phyloP scores from a whole-genome alignment of 805 yeast species.

The Komagataella mondaviorum region DNA sequence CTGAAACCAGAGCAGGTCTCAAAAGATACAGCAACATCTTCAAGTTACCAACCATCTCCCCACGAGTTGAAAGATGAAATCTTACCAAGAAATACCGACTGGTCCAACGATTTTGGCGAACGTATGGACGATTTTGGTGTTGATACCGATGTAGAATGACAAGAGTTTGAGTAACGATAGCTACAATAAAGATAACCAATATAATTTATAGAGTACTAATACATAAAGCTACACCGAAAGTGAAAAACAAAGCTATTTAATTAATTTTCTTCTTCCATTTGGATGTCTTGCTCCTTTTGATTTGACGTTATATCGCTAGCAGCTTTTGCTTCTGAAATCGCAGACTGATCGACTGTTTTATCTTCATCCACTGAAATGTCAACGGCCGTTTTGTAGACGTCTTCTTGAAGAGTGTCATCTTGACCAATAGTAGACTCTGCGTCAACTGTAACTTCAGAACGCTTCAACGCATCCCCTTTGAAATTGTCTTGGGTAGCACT shows the following conservation, averaged over 20 bases:
- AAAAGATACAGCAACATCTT: not conserved
- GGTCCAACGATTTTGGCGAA: slow-evolving; percentile 81
- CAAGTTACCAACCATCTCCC: not conserved
- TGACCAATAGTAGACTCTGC: slow-evolving; percentile 5
- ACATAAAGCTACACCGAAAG: not conserved
- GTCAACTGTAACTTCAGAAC: slow-evolving; percentile 3
- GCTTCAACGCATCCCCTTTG: slow-evolving; percentile 1
- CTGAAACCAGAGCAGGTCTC: not conserved
- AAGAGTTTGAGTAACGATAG: not conserved
- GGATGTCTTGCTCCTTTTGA: not conserved
- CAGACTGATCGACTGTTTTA: not conserved
- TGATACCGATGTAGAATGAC: slow-evolving; percentile 22
- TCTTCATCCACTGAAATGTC: not conserved
- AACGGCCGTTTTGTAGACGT: not conserved
- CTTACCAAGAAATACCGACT: slow-evolving; percentile 28
- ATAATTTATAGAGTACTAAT: not conserved
- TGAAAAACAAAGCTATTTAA: not conserved
- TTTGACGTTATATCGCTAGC: not conserved
- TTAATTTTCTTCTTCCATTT: not conserved
- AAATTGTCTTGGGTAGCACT: slow-evolving; percentile 2
- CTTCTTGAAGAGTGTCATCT: slow-evolving; percentile 2
- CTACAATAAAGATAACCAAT: not conserved
- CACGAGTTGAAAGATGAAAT: slow-evolving; percentile 19
- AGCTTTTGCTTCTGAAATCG: not conserved
- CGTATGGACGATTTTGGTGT: slow-evolving; percentile 78